Conservation (phyloP, 331 rosid genomes). For the Malus hybrid region DNA sequence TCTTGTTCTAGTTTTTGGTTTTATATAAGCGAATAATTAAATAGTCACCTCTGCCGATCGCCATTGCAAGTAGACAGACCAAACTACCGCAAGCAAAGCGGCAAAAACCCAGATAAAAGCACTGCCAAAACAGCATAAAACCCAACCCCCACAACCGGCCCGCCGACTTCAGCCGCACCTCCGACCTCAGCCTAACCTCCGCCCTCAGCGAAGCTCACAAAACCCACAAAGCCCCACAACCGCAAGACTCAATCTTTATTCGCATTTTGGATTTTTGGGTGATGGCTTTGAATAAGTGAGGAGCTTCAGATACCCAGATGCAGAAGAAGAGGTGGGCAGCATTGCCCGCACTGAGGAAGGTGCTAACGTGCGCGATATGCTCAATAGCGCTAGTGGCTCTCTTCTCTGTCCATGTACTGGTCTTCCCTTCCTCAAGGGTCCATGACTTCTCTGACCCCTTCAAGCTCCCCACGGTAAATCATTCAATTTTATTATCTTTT, state of each 20-base stretch:
- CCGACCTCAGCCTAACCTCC: background rate
- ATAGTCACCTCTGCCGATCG: background rate
- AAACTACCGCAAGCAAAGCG: conserved; percentile 1
- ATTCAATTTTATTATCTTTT: background rate
- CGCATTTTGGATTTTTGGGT: background rate
- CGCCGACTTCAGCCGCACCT: background rate
- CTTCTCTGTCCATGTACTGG: conserved; percentile 54
- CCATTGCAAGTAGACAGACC: background rate
- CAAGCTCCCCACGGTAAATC: conserved; percentile 61
- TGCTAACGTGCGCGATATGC: conserved; percentile 55
- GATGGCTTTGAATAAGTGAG: background rate
- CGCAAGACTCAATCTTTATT: background rate
- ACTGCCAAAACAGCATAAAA: background rate
- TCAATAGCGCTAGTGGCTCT: conserved; percentile 44
- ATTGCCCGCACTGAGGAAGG: conserved; percentile 41
- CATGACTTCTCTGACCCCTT: conserved; percentile 47
- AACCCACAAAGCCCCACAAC: background rate
- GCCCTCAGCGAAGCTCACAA: background rate
- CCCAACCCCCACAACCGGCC: background rate
- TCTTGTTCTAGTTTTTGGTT: background rate
- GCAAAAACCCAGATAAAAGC: background rate
- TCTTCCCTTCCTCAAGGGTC: conserved; percentile 49
- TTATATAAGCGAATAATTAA: background rate
- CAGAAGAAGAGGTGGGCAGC: conserved; percentile 53
- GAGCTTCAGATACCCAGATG: conserved; percentile 27